phyloP scores from a whole-genome alignment of 257 asterid genomes.

The Avicennia marina region DNA sequence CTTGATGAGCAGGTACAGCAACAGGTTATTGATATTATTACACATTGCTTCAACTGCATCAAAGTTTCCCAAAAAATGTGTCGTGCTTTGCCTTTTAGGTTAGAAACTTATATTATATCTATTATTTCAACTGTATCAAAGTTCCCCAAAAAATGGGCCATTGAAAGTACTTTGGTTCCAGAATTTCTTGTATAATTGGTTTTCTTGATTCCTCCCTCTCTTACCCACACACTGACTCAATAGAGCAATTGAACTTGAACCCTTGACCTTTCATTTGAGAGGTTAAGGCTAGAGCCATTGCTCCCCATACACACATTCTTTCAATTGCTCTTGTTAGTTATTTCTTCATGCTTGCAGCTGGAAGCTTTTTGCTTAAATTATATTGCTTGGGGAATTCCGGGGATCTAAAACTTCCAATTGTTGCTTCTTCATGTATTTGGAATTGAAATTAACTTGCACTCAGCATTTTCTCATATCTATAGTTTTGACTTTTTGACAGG shows the following conservation, averaged over 20 bases:
- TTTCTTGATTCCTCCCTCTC: too few species aligned
- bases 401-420: neutral
- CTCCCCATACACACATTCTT: neutral
- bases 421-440: constrained; percentile 1
- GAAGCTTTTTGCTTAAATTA: neutral
- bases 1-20: constrained; percentile 83
- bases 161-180: too few species aligned
- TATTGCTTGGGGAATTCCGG: constrained; percentile 7
- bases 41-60: constrained; percentile 80
- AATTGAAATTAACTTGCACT: neutral
- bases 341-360: constrained; percentile 3
- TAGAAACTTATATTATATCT: constrained; percentile 10
- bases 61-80: constrained; percentile 89
- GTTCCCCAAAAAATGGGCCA: too few species aligned
- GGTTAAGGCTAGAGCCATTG: neutral
- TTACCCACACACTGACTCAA: too few species aligned
- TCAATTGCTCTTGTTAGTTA: neutral
- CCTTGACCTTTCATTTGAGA: too few species aligned
- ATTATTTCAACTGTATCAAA: too few species aligned
- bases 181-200: too few species aligned
- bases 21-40: constrained; percentile 68
- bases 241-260: too few species aligned
- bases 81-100: constrained; percentile 87
- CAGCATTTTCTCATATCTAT: neutral
- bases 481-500: constrained; percentile 38